phyloP scores from a whole-genome alignment of 2,329 filamentous ascomycete species.

The Pestalotiopsis sp. region DNA sequence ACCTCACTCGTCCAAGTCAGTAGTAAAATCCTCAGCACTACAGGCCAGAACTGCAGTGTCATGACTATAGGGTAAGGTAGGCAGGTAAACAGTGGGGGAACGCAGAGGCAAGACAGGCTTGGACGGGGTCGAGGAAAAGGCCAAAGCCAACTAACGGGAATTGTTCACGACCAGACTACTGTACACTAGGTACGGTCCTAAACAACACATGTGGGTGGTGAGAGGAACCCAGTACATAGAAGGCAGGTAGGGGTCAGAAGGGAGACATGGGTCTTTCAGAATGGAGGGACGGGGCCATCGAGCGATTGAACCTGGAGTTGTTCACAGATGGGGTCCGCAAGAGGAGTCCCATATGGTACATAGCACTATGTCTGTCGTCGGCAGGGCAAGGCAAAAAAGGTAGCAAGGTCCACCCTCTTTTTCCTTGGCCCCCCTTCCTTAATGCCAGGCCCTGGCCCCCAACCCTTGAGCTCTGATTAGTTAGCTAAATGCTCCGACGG shows the following conservation, averaged over 20 bases:
- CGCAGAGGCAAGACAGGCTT: background rate
- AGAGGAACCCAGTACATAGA: slow-evolving; percentile 27
- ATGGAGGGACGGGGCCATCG: slow-evolving; percentile 16
- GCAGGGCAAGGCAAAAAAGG: background rate
- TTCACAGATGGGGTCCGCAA: slow-evolving; percentile 20
- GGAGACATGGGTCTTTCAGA: slow-evolving; percentile 32
- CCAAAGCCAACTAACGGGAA: slow-evolving; percentile 1
- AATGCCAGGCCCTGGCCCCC: slow-evolving; percentile 39
- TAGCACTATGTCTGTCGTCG: background rate
- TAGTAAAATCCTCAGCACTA: background rate
- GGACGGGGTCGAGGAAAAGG: background rate
- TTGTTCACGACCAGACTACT: background rate
- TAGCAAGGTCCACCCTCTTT: slow-evolving; percentile 12
- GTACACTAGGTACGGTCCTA: background rate
- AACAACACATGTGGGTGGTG: slow-evolving; percentile 25
- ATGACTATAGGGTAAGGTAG: background rate
- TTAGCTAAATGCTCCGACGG: slow-evolving; percentile 49
- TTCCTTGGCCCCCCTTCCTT: slow-evolving; percentile 21
- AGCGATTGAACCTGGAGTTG: slow-evolving; percentile 29
- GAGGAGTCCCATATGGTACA: background rate
- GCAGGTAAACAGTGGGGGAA: background rate
- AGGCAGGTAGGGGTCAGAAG: slow-evolving; percentile 34
- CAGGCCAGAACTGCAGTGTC: background rate
- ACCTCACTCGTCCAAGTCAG: background rate
- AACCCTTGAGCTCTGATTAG: slow-evolving; percentile 44